These are phyloP conservation scores for Kwoniella bestiolae DNA, from an alignment of 768 basidiomycete species.

Conservation along the genomic window DNA sequence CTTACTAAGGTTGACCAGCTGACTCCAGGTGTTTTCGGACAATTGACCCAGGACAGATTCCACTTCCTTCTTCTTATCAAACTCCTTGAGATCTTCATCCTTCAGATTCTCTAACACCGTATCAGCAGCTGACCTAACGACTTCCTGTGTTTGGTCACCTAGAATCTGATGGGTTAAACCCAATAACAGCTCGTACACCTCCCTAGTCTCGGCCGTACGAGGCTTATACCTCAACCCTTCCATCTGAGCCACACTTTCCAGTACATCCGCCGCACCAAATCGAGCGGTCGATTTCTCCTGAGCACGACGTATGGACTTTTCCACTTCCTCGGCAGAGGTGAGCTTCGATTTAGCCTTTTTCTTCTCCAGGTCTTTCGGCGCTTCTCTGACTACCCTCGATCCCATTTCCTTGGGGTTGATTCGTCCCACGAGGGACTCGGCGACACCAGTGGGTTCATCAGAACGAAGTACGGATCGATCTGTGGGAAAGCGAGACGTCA, in stretches of 20 bases:
- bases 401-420: slow-evolving; percentile 94
- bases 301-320: slow-evolving; percentile 59
- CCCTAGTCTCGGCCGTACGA: slow-evolving; percentile 88
- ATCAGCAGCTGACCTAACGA: slow-evolving; percentile 95
- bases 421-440: slow-evolving; percentile 86
- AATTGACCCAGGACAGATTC: slow-evolving; percentile 73
- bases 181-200: slow-evolving; percentile 90
- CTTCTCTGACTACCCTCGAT: slow-evolving; percentile 78
- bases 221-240: slow-evolving; percentile 93
- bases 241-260: slow-evolving; percentile 89
- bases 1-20: slow-evolving; percentile 81
- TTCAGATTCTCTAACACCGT: slow-evolving; percentile 84
- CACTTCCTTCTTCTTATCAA: slow-evolving; percentile 95
- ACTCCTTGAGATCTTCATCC: slow-evolving; percentile 85
- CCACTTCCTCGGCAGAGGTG: slow-evolving; percentile 53
- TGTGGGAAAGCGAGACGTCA: slow-evolving; percentile 14
- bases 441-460: slow-evolving; percentile 95
- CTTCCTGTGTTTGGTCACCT: slow-evolving; percentile 94
- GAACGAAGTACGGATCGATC: slow-evolving; percentile 67
- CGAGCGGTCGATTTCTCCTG: slow-evolving; percentile 64
- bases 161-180: slow-evolving; percentile 78
- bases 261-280: slow-evolving; percentile 78
- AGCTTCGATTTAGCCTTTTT: slow-evolving; percentile 79
- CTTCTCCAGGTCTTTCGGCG: slow-evolving; percentile 86
- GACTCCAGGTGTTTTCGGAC: slow-evolving; percentile 74